Evolutionary conservation across 2,329 filamentous ascomycete genomes (phyloP), one percentile per base, ranked within the genome.

Genomic region (Alternaria hordeiaustralica): DNA sequence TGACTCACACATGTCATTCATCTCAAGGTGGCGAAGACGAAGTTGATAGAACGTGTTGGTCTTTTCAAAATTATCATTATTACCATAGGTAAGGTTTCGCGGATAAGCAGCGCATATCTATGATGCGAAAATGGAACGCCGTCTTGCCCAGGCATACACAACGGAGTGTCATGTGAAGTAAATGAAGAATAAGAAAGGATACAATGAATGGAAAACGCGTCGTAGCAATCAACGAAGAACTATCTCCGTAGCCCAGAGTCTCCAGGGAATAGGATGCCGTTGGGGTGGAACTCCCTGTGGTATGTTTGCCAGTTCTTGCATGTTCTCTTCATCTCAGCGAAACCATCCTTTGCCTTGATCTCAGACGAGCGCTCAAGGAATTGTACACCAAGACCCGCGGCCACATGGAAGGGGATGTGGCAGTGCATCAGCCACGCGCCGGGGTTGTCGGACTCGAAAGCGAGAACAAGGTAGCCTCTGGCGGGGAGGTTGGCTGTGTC

Each of bases 311-410:
- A 80, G 7, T 68, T 62, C 49, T 63, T 65, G 55, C 78, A 80
- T 9, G 69, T 69, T 18, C 73, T 63, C 25, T 73, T 55, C 69
- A 78, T 72, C 2, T 47, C 68, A 2, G 56, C 62, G 2, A 75
- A 58, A 13, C 65, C 53, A 13, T 74, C 74, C 18, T 55, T 56
- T 3, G 55, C 49, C 6, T 64, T 20, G 15, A 80, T 78, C 26
- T 78, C 76, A 5, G 60, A 64, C 15, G 75, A 71, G 33, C 79
- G 71, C 70, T 86, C 87, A 0, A 88, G 64, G 68, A 88, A 87
- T 68, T 88, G 85, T 4, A 87, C 77, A 5, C 81, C 83, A 18
- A 90, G 80, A 3, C 79, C 79, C 0, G 71, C 73, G 12, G 75
- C 69, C 13, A 79, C 59, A 59, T 79, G 78, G 66, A 79, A 79